Evolutionary conservation across 2,329 filamentous ascomycete genomes (phyloP).

Genomic region (Sporothrix mexicana): DNA sequence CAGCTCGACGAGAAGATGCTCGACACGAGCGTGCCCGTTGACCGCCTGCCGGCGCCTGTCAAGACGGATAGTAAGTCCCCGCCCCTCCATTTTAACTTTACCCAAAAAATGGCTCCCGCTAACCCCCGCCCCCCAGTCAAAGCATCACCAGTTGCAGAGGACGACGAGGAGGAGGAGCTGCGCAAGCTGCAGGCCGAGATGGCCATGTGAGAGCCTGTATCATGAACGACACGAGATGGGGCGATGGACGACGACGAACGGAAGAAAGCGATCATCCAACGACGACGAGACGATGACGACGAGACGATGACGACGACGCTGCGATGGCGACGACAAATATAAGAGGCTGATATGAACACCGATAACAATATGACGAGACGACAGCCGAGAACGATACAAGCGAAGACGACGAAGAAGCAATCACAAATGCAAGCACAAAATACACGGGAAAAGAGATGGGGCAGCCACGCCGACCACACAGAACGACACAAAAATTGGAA

Average conservation of each 20-base stretch:
- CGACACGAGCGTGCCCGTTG: constrained; percentile 80
- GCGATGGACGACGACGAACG: background rate
- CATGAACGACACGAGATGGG: background rate
- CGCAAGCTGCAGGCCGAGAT: constrained; percentile 94
- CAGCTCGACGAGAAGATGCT: constrained; percentile 93
- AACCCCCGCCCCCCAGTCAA: constrained; percentile 53
- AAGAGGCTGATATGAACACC: background rate
- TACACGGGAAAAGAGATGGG: background rate
- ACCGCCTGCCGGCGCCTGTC: constrained; percentile 75
- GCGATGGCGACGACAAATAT: background rate
- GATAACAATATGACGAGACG: background rate
- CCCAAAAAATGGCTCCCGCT: constrained; percentile 30
- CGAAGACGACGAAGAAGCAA: background rate
- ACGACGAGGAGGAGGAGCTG: constrained; percentile 95
- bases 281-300: background rate
- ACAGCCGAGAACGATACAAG: background rate
- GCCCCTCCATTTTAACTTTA: background rate
- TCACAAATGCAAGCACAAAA: background rate
- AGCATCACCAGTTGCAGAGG: constrained; percentile 62
- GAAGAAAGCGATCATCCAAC: background rate
- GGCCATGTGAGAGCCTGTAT: constrained; percentile 72
- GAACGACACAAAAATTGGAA: no score
- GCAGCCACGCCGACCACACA: background rate
- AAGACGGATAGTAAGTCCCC: constrained; percentile 76
- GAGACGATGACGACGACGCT: background rate